Conservation (phyloP, 1,284 basidiomycete species). For the Mycena sp. region DNA sequence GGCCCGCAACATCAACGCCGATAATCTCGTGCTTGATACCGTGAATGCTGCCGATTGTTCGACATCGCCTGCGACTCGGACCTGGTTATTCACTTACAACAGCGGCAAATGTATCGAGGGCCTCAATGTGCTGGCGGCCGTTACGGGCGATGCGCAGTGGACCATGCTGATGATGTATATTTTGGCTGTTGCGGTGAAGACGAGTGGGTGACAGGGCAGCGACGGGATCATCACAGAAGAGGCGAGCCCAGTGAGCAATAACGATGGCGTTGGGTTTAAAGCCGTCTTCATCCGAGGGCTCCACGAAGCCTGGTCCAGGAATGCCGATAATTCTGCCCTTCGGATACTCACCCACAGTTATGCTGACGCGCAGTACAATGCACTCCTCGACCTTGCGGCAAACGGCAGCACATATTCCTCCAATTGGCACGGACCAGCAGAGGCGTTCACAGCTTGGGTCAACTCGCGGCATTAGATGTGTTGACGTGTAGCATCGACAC, state of each 20-base stretch:
- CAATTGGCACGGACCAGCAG: slow-evolving; percentile 54
- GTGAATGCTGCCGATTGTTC: slow-evolving; percentile 55
- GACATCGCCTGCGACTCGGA: slow-evolving; percentile 50
- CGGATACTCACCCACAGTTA: slow-evolving; percentile 55
- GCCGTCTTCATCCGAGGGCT: slow-evolving; percentile 58
- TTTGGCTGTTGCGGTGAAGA: slow-evolving; percentile 51
- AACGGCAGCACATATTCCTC: slow-evolving; percentile 54
- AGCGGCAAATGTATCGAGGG: slow-evolving; percentile 62
- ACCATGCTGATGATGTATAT: slow-evolving; percentile 49
- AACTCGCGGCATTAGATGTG: slow-evolving; percentile 58
- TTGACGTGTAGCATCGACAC: slow-evolving; percentile 35
- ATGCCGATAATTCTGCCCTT: slow-evolving; percentile 45
- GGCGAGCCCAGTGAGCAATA: slow-evolving; percentile 46
- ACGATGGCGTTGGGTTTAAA: slow-evolving; percentile 62
- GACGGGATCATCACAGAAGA: slow-evolving; percentile 62
- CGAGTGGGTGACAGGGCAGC: slow-evolving; percentile 51
- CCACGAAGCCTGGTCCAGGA: slow-evolving; percentile 53
- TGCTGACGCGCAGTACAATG: slow-evolving; percentile 60
- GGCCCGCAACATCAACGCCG: slow-evolving; percentile 51
- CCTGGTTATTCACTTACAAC: slow-evolving; percentile 61
- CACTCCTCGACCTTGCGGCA: slow-evolving; percentile 56
- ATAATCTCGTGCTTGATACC: slow-evolving; percentile 56
- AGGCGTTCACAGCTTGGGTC: slow-evolving; percentile 57
- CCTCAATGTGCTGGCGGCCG: slow-evolving; percentile 51
- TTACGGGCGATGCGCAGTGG: slow-evolving; percentile 54